phyloP scores from a whole-genome alignment of 257 asterid genomes.

The Linderniella brevidens region DNA sequence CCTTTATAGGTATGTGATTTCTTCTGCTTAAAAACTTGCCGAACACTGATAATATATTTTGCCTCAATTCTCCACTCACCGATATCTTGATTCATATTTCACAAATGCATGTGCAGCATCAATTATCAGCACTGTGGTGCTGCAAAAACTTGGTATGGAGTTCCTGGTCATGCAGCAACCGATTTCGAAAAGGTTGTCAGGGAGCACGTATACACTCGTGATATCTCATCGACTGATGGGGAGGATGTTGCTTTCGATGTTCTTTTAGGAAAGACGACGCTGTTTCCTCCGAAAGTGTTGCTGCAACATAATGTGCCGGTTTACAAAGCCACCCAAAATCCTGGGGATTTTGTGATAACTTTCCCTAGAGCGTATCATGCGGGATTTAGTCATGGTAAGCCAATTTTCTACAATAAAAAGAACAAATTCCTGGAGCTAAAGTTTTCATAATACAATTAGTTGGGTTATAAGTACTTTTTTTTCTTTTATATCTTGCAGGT shows the following conservation, averaged over 20 bases:
- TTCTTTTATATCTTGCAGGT: constrained; percentile 28
- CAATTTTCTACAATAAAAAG: constrained; percentile 1
- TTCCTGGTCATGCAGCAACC: constrained; percentile 89
- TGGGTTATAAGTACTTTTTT: neutral
- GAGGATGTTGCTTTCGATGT: constrained; percentile 98
- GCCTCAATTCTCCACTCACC: neutral
- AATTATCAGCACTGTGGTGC: constrained; percentile 98
- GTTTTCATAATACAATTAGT: neutral
- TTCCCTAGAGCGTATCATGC: constrained; percentile 98
- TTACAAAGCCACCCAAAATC: constrained; percentile 87
- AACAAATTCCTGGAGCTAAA: constrained; percentile 5
- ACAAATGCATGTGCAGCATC: constrained; percentile 30
- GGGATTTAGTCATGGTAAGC: constrained; percentile 93
- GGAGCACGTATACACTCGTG: constrained; percentile 60
- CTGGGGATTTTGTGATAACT: constrained; percentile 82
- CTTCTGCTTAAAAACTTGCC: no score
- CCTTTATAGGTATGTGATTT: constrained; percentile 53
- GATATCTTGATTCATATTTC: constrained; percentile 8
- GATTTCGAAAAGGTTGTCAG: constrained; percentile 73
- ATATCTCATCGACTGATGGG: constrained; percentile 61
- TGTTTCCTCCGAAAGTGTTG: constrained; percentile 84
- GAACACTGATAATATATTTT: neutral
- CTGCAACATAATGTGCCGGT: constrained; percentile 72
- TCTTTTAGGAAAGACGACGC: constrained; percentile 84
- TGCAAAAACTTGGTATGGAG: constrained; percentile 95